Evolutionary conservation across 1,284 basidiomycete genomes (phyloP).

Genomic region (Pyrrhoderma lamaoense): DNA sequence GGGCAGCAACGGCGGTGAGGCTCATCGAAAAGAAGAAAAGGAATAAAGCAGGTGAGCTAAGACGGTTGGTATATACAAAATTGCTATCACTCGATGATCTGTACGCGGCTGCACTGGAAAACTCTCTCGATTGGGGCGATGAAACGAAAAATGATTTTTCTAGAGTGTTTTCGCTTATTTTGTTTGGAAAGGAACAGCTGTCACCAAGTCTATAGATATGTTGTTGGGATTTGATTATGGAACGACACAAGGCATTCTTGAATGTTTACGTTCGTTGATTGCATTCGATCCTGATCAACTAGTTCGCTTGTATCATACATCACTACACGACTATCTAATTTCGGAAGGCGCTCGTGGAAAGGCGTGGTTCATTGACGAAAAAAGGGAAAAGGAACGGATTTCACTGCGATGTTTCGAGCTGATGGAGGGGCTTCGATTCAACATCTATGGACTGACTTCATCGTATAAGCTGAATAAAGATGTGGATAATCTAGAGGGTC

Average conservation of each 20-base stretch:
- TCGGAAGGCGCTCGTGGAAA: too few relatives aligned
- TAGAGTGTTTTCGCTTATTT: not conserved
- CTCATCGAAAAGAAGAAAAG: not conserved
- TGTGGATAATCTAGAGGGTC: constrained; percentile 2
- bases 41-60: not conserved
- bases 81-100: not conserved
- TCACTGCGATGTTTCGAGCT: constrained; percentile 18
- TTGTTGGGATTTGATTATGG: not conserved
- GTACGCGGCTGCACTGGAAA: not conserved
- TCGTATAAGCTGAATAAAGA: constrained; percentile 19
- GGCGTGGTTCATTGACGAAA: too few relatives aligned
- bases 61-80: not conserved
- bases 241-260: not conserved
- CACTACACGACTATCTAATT: not conserved
- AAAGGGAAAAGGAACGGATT: constrained; percentile 13
- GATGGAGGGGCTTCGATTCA: constrained; percentile 18
- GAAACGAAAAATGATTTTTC: not conserved
- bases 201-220: not conserved
- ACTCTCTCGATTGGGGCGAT: not conserved
- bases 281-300: not conserved
- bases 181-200: not conserved
- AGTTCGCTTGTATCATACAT: not conserved
- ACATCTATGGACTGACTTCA: constrained; percentile 17
- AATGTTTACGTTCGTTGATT: not conserved
- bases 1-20: constrained; percentile 26